Base-by-base conservation (phyloP, 306 rosid genomes). In the Fragaria nilgerrensis region DNA sequence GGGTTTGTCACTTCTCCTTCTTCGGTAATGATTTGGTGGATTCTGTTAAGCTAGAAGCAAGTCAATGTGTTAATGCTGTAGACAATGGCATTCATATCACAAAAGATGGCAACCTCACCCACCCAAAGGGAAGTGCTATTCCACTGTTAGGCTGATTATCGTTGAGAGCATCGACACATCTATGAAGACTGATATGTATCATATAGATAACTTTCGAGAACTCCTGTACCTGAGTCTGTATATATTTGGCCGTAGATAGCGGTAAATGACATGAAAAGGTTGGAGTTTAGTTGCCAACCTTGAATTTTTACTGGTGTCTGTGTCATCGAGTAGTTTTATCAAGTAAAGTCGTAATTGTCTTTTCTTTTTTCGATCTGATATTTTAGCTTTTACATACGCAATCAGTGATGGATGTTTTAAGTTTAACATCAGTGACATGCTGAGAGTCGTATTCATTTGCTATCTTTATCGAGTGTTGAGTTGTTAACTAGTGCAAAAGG, bases 101-200 rank as follows among this genome's bases (percentile, higher is more conserved):
- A 27, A 76, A 77, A 68, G 63, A 65, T n/a, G 58, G 48, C 81
- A 79, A 72, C 73, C 52, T 7, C 67, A 6, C 52, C 61, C 79
- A 76, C 43, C 82, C 77, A 0, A 81, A 66, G 43, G 87, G 72
- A 81, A 71, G 68, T 37, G 25, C 84, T 73, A 41, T 58, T 22
- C 58, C 80, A 64, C 19, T 25, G 58, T 74, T 85, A 78, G 78
- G 74, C 86, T 37, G 74, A 65, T 53, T 27, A 25, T 19, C 23
- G 9, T 23, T 4, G 82, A 76, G 82, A 83, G 76, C 61, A 55
- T 73, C 66, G 64, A 77, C 41, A 82, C 83, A 45, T 87, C 88
- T 11, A 43, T 9, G 47, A 85, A 71, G 82, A 90, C 36, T 23
- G 16, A 27, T 29, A 27, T 29, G 17, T 32, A 14, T 32, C 15